A percentile compares a stretch with the other conserved stretches of the same genome.
phyloP scores from a whole-genome alignment of 129 eudicot species.

The Pulicaria dysenterica region DNA sequence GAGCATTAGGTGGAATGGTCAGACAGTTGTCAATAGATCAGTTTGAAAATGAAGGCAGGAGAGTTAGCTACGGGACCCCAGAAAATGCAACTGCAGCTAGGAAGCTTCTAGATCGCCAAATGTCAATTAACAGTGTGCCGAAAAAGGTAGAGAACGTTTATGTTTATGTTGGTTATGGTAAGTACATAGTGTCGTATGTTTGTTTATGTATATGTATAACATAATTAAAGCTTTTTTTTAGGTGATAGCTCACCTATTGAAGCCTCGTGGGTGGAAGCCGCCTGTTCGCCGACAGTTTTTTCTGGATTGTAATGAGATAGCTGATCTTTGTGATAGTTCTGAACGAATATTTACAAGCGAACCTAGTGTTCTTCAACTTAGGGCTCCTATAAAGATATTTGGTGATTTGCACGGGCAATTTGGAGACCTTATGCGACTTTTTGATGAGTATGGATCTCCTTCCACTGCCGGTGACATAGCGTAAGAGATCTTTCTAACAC shows the following conservation, averaged over 20 bases:
- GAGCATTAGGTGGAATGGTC: constrained; percentile 99
- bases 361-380: constrained; percentile 89
- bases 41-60: constrained; percentile 99
- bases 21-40: constrained; percentile 98
- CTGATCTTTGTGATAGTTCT: constrained; percentile 98
- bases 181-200: not conserved
- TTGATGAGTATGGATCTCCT: constrained; percentile 98
- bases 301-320: constrained; percentile 95
- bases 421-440: constrained; percentile 98
- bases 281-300: constrained; percentile 96
- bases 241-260: constrained; percentile 90
- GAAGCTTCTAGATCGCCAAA: constrained; percentile 93
- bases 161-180: not conserved
- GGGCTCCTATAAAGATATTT: constrained; percentile 97
- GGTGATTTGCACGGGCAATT: constrained; percentile 99
- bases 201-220: constrained; percentile 7
- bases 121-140: constrained; percentile 93
- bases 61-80: constrained; percentile 99
- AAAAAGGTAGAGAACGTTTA: constrained; percentile 68
- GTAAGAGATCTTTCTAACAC: constrained; percentile 54
- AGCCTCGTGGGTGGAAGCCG: constrained; percentile 99
- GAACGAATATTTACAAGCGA: constrained; percentile 95
- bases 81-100: constrained; percentile 98
- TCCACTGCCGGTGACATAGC: constrained; percentile 98
- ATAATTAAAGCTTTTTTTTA: constrained; percentile 25